Base-by-base conservation (phyloP, 805 yeast genomes). In the Candida loeiensis region DNA sequence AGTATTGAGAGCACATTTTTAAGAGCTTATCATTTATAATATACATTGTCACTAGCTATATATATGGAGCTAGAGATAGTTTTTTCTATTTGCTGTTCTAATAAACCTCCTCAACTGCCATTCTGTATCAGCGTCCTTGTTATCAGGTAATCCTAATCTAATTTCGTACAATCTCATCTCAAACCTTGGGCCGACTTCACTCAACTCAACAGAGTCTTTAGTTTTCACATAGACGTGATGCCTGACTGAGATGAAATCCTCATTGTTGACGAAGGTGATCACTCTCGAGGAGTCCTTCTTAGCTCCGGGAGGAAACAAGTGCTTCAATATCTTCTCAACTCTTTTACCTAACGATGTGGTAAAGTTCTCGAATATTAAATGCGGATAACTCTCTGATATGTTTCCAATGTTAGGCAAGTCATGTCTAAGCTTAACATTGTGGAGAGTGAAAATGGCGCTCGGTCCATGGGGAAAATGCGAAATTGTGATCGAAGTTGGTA, bases 391-490 rank as follows among this genome's bases (percentile, higher is more conserved):
- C 64, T 93, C 97, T 43, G 91, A 80, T 48, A 85, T 86, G 54
- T 85, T 89, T 12, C 97, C 97, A 21, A 84, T 74, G 53, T 87
- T 79, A 19, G 83, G 70, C 33, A 93, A 76, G 65, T 93, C 99
- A 61, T 93, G 99, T 61, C 98, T 82, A 42, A 93, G 70, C 18
- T 87, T 89, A 39, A 93, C 98, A 55, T 93, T 93, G 64, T 93
- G 98, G 42, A 93, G 69, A 8, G 97, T 86, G 71, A 93, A 93
- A 34, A 85, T 82, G 24, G 93, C 95, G 2, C 97, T 85, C 14
- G 99, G 99, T 0, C 99, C 99, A 59, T 93, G 96, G 3, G 99
- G 99, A 61, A 93, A 85, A 69, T 93, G 99, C 24, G 93, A 82
- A 19, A 93, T 68, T 1, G 98, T 91, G 44, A 93, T 55, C 1